These are phyloP conservation scores for Kandelia obovata DNA, from an alignment of 345 rosid species.

Conservation along the genomic window DNA sequence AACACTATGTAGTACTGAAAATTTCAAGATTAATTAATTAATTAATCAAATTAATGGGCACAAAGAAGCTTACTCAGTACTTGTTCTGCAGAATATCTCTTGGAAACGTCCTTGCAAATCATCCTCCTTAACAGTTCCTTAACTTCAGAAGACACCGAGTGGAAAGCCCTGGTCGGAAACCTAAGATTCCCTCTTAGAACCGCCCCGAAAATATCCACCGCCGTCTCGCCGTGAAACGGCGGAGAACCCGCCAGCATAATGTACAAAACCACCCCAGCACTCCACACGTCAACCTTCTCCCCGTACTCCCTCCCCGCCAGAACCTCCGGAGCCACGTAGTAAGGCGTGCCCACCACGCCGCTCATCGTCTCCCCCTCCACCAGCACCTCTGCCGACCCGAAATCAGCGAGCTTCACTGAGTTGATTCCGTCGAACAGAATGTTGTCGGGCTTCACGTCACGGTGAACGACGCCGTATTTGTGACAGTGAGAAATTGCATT, in stretches of 20 bases:
- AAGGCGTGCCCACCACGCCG: constrained; percentile 82
- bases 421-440: constrained; percentile 42
- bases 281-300: constrained; percentile 85
- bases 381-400: constrained; percentile 55
- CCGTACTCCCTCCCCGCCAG: constrained; percentile 57
- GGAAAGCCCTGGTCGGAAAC: constrained; percentile 50
- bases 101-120: constrained; percentile 73
- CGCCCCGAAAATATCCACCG: constrained; percentile 57
- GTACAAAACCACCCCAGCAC: constrained; percentile 71
- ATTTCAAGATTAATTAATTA: background rate
- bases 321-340: constrained; percentile 83
- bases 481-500: constrained; percentile 69
- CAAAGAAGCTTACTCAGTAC: constrained; percentile 54
- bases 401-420: constrained; percentile 53
- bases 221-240: constrained; percentile 74
- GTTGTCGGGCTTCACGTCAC: constrained; percentile 83
- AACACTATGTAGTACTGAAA: too few species aligned
- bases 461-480: constrained; percentile 56
- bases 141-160: constrained; percentile 42
- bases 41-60: background rate
- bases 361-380: constrained; percentile 27
- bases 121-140: constrained; percentile 77
- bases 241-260: constrained; percentile 69
- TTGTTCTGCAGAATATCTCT: constrained; percentile 69
- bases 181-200: constrained; percentile 68